Base-by-base conservation (phyloP, 768 basidiomycete genomes). In the Boletus tylopilopsis region DNA sequence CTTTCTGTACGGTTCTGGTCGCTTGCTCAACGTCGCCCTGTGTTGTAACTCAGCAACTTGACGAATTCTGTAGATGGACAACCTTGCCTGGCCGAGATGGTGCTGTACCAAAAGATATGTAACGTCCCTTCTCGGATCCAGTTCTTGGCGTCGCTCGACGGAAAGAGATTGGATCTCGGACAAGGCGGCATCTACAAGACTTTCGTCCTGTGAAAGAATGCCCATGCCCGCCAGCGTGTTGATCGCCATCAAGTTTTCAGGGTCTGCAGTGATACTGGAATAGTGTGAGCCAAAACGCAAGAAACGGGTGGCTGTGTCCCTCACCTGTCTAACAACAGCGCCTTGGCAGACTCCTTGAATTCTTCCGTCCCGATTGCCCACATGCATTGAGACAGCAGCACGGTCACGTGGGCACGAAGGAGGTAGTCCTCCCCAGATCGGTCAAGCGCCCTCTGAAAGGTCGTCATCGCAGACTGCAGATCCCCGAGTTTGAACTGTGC, bases 151-250 rank as follows among this genome's bases (percentile, higher is more conserved):
- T 54, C 80, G 74, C 50, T 91, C 83, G 16, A 84, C 61, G 0
- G 91, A 79, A 21, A 93, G 71, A 0, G 79, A 72, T 18, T 85
- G 73, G 16, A 95, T 78, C 64, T 96, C 93, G 0, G 87, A 84
- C 12, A 94, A 70, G 0, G 92, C 87, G 2, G 93, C 94, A 63
- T 94, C 90, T 22, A 94, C 76, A 18, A 96, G 76, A 30, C 76
- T 78, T 29, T 87, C 83, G 58, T 95, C 93, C 29, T 76, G 75
- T 4, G 85, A 85, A 45, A 94, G 68, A 47, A 93, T 82, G 11
- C 90, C 93, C 81, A 96, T 92, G n/a, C 87, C 88, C 1, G 89
- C 88, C 1, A 97, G 77, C 0, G 84, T 78, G 39, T 86, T 89
- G 64, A 95, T 87, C 1, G 90, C 91, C 46, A 78, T 74, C 42